A percentile compares a stretch with the other conserved stretches of the same genome.
phyloP scores from a whole-genome alignment of 2,329 filamentous ascomycete genomes.

The Aspergillus pseudoglaucus region DNA sequence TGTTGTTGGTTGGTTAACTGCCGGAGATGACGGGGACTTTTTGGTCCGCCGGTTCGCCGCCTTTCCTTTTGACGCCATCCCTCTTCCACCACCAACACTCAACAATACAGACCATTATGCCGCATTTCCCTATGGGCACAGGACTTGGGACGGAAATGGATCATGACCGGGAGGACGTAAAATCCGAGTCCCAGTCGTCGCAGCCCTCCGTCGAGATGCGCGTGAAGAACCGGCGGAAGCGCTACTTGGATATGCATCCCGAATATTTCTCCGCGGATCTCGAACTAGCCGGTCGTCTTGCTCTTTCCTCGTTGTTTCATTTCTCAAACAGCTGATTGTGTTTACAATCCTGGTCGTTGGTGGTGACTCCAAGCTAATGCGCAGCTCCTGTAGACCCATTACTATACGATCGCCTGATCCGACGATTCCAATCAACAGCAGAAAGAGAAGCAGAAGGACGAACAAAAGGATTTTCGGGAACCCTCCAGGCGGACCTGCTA shows the following conservation, averaged over 20 bases:
- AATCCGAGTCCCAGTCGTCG: constrained; percentile 4
- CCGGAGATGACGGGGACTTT: constrained; percentile 12
- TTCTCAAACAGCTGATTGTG: constrained; percentile 9
- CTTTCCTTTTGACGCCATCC: constrained; percentile 7
- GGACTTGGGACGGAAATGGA: constrained; percentile 13
- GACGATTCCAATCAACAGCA: constrained; percentile 64
- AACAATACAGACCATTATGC: constrained; percentile 22
- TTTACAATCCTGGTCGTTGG: constrained; percentile 7
- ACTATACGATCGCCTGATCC: constrained; percentile 73
- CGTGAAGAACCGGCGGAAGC: constrained; percentile 68
- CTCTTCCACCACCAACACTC: constrained; percentile 5
- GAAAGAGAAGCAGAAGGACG: constrained; percentile 70
- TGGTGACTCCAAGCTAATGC: constrained; percentile 20
- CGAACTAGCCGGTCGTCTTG: constrained; percentile 53
- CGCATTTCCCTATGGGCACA: constrained; percentile 30
- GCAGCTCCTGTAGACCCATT: constrained; percentile 55
- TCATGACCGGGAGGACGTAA: background rate
- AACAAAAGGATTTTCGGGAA: constrained; percentile 68
- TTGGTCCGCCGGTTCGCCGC: constrained; percentile 16
- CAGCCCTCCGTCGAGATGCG: constrained; percentile 42
- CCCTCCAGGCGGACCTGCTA: constrained; percentile 69
- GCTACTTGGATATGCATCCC: constrained; percentile 66
- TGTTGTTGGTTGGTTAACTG: constrained; percentile 5
- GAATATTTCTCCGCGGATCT: constrained; percentile 63
- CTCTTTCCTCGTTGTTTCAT: constrained; percentile 19